phyloP scores from a whole-genome alignment of 1,284 basidiomycete species.

The Sporisorium graminicola region DNA sequence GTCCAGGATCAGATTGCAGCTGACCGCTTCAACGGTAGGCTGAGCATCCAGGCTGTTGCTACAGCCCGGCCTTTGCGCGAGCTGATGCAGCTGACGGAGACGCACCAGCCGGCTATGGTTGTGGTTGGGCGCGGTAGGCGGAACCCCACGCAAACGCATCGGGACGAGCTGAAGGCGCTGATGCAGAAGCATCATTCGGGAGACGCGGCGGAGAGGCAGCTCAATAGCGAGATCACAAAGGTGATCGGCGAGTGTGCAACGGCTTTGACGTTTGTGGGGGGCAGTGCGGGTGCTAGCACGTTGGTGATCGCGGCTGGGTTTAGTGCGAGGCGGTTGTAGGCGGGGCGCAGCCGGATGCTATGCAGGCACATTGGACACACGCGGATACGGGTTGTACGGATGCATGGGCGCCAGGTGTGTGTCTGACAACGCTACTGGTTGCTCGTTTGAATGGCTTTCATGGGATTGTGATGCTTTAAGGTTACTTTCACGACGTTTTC shows the following conservation, averaged over 20 bases:
- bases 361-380: too few relatives aligned
- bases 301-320: constrained; percentile 57
- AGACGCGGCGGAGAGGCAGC: constrained; percentile 38
- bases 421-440: too few relatives aligned
- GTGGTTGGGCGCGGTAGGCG: constrained; percentile 57
- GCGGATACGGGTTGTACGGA: too few relatives aligned
- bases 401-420: background rate
- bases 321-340: constrained; percentile 3
- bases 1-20: constrained; percentile 46
- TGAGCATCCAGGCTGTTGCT: constrained; percentile 24
- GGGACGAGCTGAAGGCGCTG: constrained; percentile 57
- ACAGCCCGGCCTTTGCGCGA: constrained; percentile 46
- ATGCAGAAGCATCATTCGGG: constrained; percentile 20
- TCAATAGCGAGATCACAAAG: constrained; percentile 62
- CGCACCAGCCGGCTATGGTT: constrained; percentile 46
- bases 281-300: constrained; percentile 25
- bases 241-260: constrained; percentile 62
- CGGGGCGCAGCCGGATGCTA: too few relatives aligned
- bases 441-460: background rate
- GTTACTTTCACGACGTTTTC: background rate
- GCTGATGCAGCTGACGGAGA: constrained; percentile 29
- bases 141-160: constrained; percentile 61
- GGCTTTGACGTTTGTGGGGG: constrained; percentile 39
- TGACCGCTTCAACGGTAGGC: constrained; percentile 20
- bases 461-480: background rate